Evolutionary conservation across 768 basidiomycete genomes (phyloP).

Genomic region (Podaxis sp.): DNA sequence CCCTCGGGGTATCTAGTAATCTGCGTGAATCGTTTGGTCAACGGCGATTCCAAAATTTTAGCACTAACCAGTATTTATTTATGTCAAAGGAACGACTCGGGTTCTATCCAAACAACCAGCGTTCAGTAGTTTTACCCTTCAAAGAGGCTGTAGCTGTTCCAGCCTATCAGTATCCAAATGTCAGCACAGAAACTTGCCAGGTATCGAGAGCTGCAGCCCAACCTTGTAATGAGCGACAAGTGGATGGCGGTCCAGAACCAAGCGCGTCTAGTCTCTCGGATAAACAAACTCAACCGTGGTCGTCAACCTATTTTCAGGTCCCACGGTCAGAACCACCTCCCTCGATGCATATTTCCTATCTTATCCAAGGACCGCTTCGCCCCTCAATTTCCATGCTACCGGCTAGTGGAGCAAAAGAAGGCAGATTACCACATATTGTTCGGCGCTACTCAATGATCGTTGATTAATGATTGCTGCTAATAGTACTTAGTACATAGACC

Average conservation of each 20-base stretch:
- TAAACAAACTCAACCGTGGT: neutral
- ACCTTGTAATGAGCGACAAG: conserved; percentile 4
- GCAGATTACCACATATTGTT: neutral
- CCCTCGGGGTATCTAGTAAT: conserved; percentile 3
- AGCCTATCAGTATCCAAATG: neutral
- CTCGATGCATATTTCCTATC: neutral
- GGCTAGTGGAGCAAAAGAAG: neutral
- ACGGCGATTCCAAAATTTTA: neutral
- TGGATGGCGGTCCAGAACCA: conserved; percentile 6
- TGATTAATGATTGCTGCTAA: neutral
- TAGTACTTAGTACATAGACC: too few species aligned
- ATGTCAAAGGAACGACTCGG: conserved; percentile 2
- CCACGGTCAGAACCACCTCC: neutral
- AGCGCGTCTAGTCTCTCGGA: neutral
- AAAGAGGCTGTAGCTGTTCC: neutral
- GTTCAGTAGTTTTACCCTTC: neutral
- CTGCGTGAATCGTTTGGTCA: neutral
- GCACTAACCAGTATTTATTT: neutral
- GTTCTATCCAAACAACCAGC: conserved; percentile 11
- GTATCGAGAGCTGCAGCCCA: neutral
- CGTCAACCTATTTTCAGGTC: neutral
- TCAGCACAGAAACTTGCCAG: neutral
- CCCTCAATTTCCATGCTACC: neutral
- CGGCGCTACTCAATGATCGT: neutral
- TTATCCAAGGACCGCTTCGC: neutral